Base-by-base conservation (phyloP, 2,329 filamentous ascomycete species). In the Huntiella abstrusa region DNA sequence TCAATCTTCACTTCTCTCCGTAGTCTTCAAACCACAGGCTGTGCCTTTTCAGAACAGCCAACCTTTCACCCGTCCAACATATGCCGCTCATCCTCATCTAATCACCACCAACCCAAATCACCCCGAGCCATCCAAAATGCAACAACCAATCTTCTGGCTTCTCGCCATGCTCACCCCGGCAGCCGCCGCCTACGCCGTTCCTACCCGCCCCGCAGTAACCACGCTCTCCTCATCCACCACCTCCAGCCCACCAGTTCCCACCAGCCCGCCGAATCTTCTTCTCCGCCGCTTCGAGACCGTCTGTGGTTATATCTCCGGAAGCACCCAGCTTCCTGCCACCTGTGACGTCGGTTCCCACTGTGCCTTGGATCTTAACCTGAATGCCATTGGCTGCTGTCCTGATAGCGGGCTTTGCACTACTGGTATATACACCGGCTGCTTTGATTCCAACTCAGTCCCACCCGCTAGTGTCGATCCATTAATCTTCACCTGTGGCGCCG, bases 201-300 rank as follows among this genome's bases (percentile, higher is more conserved):
- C 65, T 13, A 44, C 41, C 2, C 60, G 58, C 36, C 60, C 64
- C 45, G 67, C 65, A 5, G 56, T 40, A 15, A 17, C 41, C 4
- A 43, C 45, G 4, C 53, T 17, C 16, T 34, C 16, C 43, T 10
- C n/a, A 32, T 13, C 46, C 41, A 44, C 36, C 22, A 35, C 41
- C 41, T 2, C 7, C 37, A 35, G 11, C 43, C 11, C 39, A 41
- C 35, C 43, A 28, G 22, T 8, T 28, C 38, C 11, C 28, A 33
- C 13, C 40, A 19, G 13, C 44, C 5, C 76, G 75, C 60, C 75
- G 80, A 17, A 86, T 86, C 58, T 81, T 80, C 57, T 95, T 83
- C 0, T 93, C 64, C 0, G 85, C 86, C 33, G 94, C 60, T 58
- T 95, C 86, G 4, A 91, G 57, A 75, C 71, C 12, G 55, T 77